These are phyloP conservation scores for Silene conica DNA, from an alignment of 148 eudicot species.

Conservation along the genomic window DNA sequence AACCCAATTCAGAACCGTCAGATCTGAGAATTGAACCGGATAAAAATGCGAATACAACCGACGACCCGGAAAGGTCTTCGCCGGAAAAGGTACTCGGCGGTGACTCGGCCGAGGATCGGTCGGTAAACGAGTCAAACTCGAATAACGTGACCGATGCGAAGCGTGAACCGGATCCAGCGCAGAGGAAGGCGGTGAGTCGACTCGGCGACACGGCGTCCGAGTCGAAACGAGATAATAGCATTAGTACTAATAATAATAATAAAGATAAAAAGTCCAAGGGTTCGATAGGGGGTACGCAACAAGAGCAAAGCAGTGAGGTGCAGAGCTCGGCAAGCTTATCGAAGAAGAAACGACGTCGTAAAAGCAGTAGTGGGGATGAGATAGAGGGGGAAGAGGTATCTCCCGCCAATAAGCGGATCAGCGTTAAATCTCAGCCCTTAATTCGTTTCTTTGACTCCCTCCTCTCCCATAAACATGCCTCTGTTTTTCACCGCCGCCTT, in stretches of 20 bases:
- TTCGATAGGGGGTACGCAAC: no score
- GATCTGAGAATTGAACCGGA: slow-evolving; percentile 33
- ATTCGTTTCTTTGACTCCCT: slow-evolving; percentile 28
- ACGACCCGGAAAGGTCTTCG: slow-evolving; percentile 17
- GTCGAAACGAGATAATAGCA: slow-evolving; percentile 11
- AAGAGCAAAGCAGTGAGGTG: slow-evolving; percentile 36
- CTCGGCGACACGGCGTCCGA: slow-evolving; percentile 30
- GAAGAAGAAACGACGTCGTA: slow-evolving; percentile 35
- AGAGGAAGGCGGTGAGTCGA: slow-evolving; percentile 21
- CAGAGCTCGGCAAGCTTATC: slow-evolving; percentile 34
- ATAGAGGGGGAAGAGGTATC: slow-evolving; percentile 27
- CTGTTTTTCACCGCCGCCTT: slow-evolving; percentile 38
- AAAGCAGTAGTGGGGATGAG: slow-evolving; percentile 28
- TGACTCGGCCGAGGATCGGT: slow-evolving; percentile 35
- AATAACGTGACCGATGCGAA: slow-evolving; percentile 2
- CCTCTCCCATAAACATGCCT: slow-evolving; percentile 44
- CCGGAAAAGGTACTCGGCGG: slow-evolving; percentile 19
- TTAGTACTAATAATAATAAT: not conserved
- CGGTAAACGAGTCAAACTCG: slow-evolving; percentile 45
- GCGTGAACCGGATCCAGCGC: slow-evolving; percentile 17
- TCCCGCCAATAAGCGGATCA: slow-evolving; percentile 31
- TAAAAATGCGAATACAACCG: slow-evolving; percentile 6
- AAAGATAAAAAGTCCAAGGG: no score
- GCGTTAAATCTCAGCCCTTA: slow-evolving; percentile 37
- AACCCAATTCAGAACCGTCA: slow-evolving; percentile 15